These are phyloP conservation scores for Aspergillus unguis DNA, from an alignment of 2,329 filamentous ascomycete genomes.

Conservation along the genomic window DNA sequence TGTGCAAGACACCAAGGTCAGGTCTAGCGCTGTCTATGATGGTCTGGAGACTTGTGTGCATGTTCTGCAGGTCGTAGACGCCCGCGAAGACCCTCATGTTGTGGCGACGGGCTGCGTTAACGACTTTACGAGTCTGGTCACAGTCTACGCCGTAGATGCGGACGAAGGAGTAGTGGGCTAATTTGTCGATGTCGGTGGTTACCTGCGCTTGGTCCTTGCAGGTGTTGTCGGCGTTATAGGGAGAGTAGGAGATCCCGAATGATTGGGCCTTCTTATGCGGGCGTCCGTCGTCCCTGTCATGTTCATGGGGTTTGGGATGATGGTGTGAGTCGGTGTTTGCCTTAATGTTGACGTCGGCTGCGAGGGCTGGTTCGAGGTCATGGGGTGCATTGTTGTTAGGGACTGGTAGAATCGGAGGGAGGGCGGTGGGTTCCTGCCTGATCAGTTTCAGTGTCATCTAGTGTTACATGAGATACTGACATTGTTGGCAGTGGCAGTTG, in stretches of 20 bases:
- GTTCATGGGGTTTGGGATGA: constrained; percentile 9
- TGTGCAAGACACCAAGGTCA: constrained; percentile 67
- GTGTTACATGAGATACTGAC: constrained; percentile 11
- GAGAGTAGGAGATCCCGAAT: constrained; percentile 57
- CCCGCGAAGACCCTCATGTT: constrained; percentile 71
- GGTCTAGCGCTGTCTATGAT: constrained; percentile 59
- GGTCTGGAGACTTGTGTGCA: constrained; percentile 56
- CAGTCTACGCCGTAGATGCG: constrained; percentile 81
- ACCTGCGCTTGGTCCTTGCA: constrained; percentile 68
- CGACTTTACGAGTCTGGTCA: constrained; percentile 63
- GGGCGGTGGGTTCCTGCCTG: not conserved
- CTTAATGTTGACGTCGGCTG: not conserved
- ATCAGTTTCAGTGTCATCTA: not conserved
- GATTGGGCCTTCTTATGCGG: constrained; percentile 9
- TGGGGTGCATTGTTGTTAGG: not conserved
- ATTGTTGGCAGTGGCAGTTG: constrained; percentile 8
- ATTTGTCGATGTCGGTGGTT: constrained; percentile 57
- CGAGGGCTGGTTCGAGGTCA: constrained; percentile 4
- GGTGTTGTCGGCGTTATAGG: constrained; percentile 53
- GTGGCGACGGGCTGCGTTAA: constrained; percentile 61
- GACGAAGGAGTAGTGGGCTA: constrained; percentile 60
- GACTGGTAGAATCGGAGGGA: constrained; percentile 6
- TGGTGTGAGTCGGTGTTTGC: not conserved
- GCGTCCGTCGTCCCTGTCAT: not conserved
- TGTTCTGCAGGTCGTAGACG: constrained; percentile 61